phyloP scores from a whole-genome alignment of 1,284 basidiomycete genomes.

The Ustilago tritici region DNA sequence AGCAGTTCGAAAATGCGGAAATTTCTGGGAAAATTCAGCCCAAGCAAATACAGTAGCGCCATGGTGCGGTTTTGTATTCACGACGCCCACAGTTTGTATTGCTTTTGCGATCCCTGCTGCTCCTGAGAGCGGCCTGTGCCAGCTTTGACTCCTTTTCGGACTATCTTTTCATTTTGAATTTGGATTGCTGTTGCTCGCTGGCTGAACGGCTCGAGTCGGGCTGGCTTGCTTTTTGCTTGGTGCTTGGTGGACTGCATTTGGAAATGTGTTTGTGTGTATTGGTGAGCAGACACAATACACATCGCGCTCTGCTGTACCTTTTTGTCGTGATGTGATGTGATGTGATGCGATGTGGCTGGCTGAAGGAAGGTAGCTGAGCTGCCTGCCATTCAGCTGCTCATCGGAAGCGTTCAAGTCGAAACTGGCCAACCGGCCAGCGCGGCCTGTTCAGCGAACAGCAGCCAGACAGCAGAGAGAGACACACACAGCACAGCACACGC shows the following conservation, averaged over 20 bases:
- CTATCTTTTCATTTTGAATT: background rate
- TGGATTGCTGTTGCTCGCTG: background rate
- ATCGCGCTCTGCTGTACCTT: conserved; percentile 14
- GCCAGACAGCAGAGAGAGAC: background rate
- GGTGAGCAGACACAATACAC: background rate
- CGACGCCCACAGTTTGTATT: conserved; percentile 1
- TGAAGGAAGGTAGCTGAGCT: conserved; percentile 1
- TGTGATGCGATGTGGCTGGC: background rate
- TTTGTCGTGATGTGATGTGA: background rate
- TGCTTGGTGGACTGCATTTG: conserved; percentile 5
- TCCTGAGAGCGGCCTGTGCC: background rate
- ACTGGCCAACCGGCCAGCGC: background rate
- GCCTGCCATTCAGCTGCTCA: conserved; percentile 13
- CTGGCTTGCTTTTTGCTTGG: conserved; percentile 1
- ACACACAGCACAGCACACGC: background rate
- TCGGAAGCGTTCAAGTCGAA: conserved; percentile 14
- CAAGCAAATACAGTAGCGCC: too few species aligned
- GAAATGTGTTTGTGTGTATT: background rate
- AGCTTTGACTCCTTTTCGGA: background rate
- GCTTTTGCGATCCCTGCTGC: background rate
- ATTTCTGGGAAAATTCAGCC: background rate
- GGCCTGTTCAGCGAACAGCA: background rate
- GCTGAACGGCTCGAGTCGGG: background rate
- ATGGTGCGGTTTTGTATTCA: background rate
- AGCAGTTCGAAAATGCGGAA: conserved; percentile 2